Percentiles rank a stretch among this genome's conserved stretches.
These are phyloP conservation scores for Wallacemonas rigidus DNA, from an alignment of 208 protist genomes.

Conservation along the genomic window DNA sequence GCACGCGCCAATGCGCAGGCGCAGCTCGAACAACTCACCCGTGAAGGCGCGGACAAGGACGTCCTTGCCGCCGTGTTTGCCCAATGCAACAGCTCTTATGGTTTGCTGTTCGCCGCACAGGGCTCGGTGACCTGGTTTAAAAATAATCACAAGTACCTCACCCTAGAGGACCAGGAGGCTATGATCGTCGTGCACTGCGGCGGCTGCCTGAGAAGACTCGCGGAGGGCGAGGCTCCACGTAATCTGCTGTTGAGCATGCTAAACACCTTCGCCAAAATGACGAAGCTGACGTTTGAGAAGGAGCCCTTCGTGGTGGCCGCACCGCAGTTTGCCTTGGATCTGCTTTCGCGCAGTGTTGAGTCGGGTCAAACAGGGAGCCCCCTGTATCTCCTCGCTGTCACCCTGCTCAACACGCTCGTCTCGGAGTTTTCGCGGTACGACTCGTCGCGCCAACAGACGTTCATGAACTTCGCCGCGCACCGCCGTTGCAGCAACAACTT, in stretches of 20 bases:
- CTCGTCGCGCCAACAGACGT: constrained; percentile 60
- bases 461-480: constrained; percentile 74
- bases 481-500: constrained; percentile 84
- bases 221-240: constrained; percentile 56
- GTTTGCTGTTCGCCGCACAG: constrained; percentile 75
- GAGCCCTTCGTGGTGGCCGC: constrained; percentile 54
- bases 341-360: constrained; percentile 37
- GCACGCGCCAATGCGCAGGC: constrained; percentile 48
- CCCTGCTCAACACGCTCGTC: constrained; percentile 63
- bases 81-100: constrained; percentile 77
- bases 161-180: constrained; percentile 31
- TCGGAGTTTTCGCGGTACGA: constrained; percentile 75
- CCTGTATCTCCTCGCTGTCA: constrained; percentile 38
- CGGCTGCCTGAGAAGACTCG: constrained; percentile 60
- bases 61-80: constrained; percentile 52
- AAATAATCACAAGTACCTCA: constrained; percentile 54
- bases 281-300: constrained; percentile 71
- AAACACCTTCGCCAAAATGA: constrained; percentile 57
- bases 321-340: constrained; percentile 49
- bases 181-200: constrained; percentile 66
- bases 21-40: constrained; percentile 46
- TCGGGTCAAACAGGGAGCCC: constrained; percentile 22
- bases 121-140: constrained; percentile 73
- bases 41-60: constrained; percentile 48
- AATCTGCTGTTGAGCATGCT: constrained; percentile 65